Base-by-base conservation (phyloP, 192 early-diverging fungal species). In the Entophlyctis luteolus region DNA sequence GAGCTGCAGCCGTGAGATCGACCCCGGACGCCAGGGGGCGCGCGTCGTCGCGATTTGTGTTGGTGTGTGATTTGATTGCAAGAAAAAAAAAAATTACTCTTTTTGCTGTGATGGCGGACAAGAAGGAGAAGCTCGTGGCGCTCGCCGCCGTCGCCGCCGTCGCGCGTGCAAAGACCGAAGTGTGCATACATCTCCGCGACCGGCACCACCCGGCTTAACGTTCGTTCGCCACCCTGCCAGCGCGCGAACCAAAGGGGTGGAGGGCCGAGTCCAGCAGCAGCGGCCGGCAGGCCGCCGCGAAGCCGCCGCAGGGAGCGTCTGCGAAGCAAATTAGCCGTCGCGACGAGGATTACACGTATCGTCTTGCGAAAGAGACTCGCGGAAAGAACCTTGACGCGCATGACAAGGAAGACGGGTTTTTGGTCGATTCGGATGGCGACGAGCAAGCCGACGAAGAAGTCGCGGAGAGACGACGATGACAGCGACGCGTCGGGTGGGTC, bases 381-480 rank as follows among this genome's bases (percentile, higher is more conserved):
- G 53, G 50, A 8, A 68, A 72, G 66, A 76, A 76, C 57, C 39
- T 72, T 32, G 74, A 72, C 58, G 38, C 47, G 28, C 72, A 76
- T 47, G 70, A 76, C 45, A 54, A 57, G 25, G 70, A 42, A 2
- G 74, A 76, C 47, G 74, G 74, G 46, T 76, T 76, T 35, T 3
- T 76, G 8, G 74, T 62, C 1, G 59, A 62, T 27, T 42, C 35
- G 25, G 74, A 76, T 5, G 74, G 72, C 2, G 71, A 74, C 4
- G 75, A 74, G 38, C 67, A 65, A 29, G 71, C 68, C 37, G 62
- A 75, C 4, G 59, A 54, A 4, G 69, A 27, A 20, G 70, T 68
- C 10, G 70, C 67, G 1, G 59, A 60, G n/a, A n/a, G n/a, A n/a
- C 4, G 29, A 14, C 55, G 46, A 53, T 10, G 62, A 53, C 0